Evolutionary conservation across 495 filamentous ascomycete species (phyloP), one percentile per base, ranked within the genome.

Genomic region (Oidiodendron maius): DNA sequence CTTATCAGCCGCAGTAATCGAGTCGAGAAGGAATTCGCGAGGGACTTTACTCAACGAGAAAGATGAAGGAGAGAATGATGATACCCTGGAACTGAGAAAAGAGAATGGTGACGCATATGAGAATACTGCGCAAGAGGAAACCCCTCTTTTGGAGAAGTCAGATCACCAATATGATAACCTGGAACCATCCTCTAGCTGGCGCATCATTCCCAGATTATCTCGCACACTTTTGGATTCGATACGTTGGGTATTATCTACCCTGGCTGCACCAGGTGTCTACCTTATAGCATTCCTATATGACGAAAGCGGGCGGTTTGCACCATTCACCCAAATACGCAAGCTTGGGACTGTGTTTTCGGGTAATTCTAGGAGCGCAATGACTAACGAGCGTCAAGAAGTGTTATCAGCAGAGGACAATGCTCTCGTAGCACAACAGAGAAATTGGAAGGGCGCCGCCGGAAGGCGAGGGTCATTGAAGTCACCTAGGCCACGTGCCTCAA

Each of bases 241-340:
- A 53, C 76, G 80, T 43, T 86, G 82, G 67, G 73, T 96, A 38
- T 66, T 96, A 15, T 86, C 86, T 41, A 84, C 88, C 4, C 63
- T 97, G 26, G 75, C 83, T 18, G 78, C 82, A 1, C 91, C 94
- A 4, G 86, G 82, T 2, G 71, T 87, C 30, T 96, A 91, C 69
- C 64, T 93, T 13, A 79, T 88, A 41, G 82, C 85, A 46, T 88
- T 75, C 57, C 80, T 96, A 46, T 88, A 85, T 63, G 81, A 95
- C 56, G 83, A 89, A 23, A 64, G 83, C 50, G 90, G 90, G 25
- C 70, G 73, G 23, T 95, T 95, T 62, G 88, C 89, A 41, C 78
- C 82, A 13, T 60, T 86, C 41, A 63, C 69, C 42, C 84, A 83
- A 28, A 60, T 85, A 10, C 68, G 72, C 45, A 83, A 75, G 48